Conservation (phyloP, 345 rosid genomes). For the Pistacia integerrima region DNA sequence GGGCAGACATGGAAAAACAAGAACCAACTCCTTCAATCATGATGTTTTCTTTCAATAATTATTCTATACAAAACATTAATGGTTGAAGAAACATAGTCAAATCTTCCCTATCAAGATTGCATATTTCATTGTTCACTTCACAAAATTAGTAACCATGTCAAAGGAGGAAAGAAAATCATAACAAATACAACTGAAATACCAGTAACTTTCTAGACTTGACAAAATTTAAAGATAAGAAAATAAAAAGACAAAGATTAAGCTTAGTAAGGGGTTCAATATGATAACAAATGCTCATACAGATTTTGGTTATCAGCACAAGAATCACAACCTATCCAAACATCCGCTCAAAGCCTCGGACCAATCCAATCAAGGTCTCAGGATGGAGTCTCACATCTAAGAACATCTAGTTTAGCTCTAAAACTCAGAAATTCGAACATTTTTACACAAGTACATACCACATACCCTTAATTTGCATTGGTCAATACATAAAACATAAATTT, state of each 20-base stretch:
- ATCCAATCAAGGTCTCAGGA: neutral
- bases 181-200: neutral
- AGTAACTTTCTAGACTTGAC: neutral
- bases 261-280: neutral
- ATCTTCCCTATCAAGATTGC: conserved; percentile 1
- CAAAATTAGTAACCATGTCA: neutral
- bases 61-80: neutral
- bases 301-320: conserved; percentile 3
- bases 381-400: neutral
- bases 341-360: conserved; percentile 9
- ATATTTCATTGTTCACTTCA: neutral
- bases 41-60: conserved; percentile 8
- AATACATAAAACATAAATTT: neutral
- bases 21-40: conserved; percentile 4
- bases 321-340: conserved; percentile 2
- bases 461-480: neutral
- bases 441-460: neutral
- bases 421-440: neutral
- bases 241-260: conserved; percentile 3
- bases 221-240: neutral
- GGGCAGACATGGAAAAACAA: neutral
- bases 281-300: neutral
- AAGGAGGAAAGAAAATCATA: conserved; percentile 2
- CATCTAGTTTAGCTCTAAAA: neutral
- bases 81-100: neutral